Evolutionary conservation across 2,329 filamentous ascomycete genomes (phyloP).

Genomic region (Colletotrichum sp.): DNA sequence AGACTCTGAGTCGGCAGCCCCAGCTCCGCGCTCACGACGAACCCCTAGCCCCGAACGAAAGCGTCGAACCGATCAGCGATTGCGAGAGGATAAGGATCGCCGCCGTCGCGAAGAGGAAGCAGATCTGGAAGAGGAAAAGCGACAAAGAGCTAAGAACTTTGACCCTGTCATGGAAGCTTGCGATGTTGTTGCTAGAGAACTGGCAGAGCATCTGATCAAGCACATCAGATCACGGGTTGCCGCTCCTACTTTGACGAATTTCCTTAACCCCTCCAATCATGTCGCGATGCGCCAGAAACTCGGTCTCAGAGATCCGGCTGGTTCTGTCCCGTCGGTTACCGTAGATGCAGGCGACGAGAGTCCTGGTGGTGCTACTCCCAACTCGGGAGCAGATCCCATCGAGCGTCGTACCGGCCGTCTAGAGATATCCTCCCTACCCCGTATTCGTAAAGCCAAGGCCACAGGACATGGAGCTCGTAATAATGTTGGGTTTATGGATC

Average conservation of each 20-base stretch:
- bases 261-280: constrained; percentile 83
- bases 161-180: constrained; percentile 89
- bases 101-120: constrained; percentile 75
- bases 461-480: constrained; percentile 58
- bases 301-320: constrained; percentile 50
- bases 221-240: constrained; percentile 90
- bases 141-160: constrained; percentile 82
- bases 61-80: constrained; percentile 48
- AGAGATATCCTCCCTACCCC: constrained; percentile 70
- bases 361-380: constrained; percentile 69
- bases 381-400: constrained; percentile 65
- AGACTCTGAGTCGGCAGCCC: constrained; percentile 19
- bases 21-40: constrained; percentile 30
- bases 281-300: constrained; percentile 78
- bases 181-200: constrained; percentile 77
- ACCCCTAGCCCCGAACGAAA: constrained; percentile 41
- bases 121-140: constrained; percentile 90
- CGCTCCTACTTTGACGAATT: constrained; percentile 79
- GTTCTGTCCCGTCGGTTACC: constrained; percentile 46
- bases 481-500: constrained; percentile 67
- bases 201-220: constrained; percentile 85
- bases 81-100: constrained; percentile 70
- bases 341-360: constrained; percentile 68
- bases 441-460: constrained; percentile 74
- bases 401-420: constrained; percentile 64